Conservation (phyloP, 2,329 filamentous ascomycete species). For the Ophiostoma himal-ulmi region DNA sequence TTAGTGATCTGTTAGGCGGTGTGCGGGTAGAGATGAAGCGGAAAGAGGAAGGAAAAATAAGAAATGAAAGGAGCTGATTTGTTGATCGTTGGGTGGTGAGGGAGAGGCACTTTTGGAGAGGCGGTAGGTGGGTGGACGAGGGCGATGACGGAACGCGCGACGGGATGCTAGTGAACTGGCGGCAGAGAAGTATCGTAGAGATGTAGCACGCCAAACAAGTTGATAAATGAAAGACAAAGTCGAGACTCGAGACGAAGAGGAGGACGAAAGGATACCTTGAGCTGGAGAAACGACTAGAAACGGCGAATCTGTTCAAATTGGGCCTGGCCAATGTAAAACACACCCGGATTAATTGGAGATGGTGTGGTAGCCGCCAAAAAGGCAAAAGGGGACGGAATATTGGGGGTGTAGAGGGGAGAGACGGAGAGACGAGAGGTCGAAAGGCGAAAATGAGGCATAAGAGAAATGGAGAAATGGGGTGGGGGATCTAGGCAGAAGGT, state of each 20-base stretch:
- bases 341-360: background rate
- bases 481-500: background rate
- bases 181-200: background rate
- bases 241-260: background rate
- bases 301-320: background rate
- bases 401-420: background rate
- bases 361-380: background rate
- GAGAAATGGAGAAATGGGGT: background rate
- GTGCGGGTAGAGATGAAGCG: background rate
- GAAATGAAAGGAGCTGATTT: background rate
- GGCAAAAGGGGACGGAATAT: background rate
- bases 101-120: background rate
- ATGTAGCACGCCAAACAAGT: no score
- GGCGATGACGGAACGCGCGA: background rate
- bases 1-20: background rate
- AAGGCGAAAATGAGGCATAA: conserved; percentile 1
- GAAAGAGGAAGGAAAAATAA: background rate
- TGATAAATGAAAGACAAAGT: no score
- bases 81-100: background rate
- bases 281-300: background rate
- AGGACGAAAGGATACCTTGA: background rate
- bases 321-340: background rate
- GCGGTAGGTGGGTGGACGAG: background rate
- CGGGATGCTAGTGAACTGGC: background rate
- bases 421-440: background rate